Percentiles rank a stretch among this genome's conserved stretches.
Evolutionary conservation across 2,329 filamentous ascomycete species (phyloP).

Genomic region (Neopestalotiopsis sp.): DNA sequence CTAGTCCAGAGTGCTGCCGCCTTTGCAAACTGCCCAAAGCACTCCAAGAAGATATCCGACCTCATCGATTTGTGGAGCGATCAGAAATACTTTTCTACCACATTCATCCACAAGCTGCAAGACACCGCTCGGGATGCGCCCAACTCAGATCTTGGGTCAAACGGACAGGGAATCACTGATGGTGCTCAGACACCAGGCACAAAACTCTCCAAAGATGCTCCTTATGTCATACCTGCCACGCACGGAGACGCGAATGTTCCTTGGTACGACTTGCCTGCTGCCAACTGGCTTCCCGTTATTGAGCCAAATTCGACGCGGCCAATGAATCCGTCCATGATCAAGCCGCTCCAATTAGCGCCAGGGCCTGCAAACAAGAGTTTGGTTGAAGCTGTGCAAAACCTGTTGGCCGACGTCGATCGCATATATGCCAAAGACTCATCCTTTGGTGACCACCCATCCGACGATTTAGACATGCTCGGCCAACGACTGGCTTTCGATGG

Average conservation of each 20-base stretch:
- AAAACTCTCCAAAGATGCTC: constrained; percentile 59
- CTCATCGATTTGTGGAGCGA: constrained; percentile 76
- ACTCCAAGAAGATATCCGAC: constrained; percentile 66
- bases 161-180: constrained; percentile 29
- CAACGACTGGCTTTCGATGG: constrained; percentile 71
- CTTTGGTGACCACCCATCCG: constrained; percentile 49
- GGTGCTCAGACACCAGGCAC: constrained; percentile 26
- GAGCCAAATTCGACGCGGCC: constrained; percentile 76
- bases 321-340: constrained; percentile 74
- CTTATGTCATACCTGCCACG: constrained; percentile 74
- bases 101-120: constrained; percentile 63
- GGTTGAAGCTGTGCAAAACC: constrained; percentile 69
- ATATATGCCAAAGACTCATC: constrained; percentile 65
- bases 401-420: constrained; percentile 72
- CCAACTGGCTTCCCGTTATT: constrained; percentile 80
- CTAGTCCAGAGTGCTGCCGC: constrained; percentile 65
- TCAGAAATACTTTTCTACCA: constrained; percentile 63
- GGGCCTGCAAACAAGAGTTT: constrained; percentile 73
- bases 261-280: constrained; percentile 84
- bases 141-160: constrained; percentile 25
- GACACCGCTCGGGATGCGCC: constrained; percentile 56
- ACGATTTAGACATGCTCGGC: constrained; percentile 79
- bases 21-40: constrained; percentile 67
- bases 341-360: constrained; percentile 71
- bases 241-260: constrained; percentile 77